Percentiles rank a stretch among this genome's conserved stretches.
phyloP scores from a whole-genome alignment of 2,329 filamentous ascomycete genomes.

The Ascochyta koolunga region DNA sequence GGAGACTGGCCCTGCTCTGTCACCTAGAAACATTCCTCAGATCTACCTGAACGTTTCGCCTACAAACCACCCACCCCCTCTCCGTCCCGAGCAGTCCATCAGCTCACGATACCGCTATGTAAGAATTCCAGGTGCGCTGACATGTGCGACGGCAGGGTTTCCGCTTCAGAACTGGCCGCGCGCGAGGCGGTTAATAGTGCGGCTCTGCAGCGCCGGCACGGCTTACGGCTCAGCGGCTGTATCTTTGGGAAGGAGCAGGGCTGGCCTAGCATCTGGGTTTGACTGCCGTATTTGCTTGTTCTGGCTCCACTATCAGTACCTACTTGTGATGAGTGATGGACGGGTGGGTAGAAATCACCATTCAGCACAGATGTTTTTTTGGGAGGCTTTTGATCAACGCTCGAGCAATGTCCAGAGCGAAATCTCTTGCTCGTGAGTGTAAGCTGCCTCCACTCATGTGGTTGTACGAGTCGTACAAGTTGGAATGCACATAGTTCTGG shows the following conservation, averaged over 20 bases:
- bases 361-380: slow-evolving; percentile 11
- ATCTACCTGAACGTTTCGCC: too few relatives aligned
- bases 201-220: slow-evolving; percentile 10
- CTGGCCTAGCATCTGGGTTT: not conserved
- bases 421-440: not conserved
- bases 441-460: not conserved
- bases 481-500: too few relatives aligned
- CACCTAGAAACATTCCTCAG: too few relatives aligned
- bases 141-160: not conserved
- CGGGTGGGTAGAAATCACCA: slow-evolving; percentile 1
- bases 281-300: not conserved
- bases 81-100: not conserved
- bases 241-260: not conserved
- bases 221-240: slow-evolving; percentile 7
- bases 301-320: too few relatives aligned
- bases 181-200: slow-evolving; percentile 1
- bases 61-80: not conserved
- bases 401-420: not conserved
- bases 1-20: too few relatives aligned
- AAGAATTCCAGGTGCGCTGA: not conserved
- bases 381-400: not conserved
- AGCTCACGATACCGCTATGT: not conserved
- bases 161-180: not conserved
- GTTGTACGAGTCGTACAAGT: not conserved
- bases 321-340: not conserved